Conservation (phyloP, 768 basidiomycete species). For the Leccinum truebloodii region DNA sequence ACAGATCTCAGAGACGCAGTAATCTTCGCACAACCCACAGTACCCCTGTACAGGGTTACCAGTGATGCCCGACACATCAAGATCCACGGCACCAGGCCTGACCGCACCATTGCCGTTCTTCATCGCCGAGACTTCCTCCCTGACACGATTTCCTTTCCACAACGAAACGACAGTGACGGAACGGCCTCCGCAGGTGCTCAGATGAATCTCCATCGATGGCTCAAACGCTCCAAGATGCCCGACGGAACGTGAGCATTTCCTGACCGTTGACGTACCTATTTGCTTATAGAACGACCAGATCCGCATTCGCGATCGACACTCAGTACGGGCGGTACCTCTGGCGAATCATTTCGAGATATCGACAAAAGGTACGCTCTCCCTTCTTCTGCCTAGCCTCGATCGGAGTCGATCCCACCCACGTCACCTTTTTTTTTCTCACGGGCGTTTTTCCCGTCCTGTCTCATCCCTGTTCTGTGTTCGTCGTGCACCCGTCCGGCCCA, state of each 20-base stretch:
- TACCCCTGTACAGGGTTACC: constrained; percentile 29
- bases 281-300: constrained; percentile 8
- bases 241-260: constrained; percentile 27
- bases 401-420: neutral
- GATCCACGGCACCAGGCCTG: constrained; percentile 13
- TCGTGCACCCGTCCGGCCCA: neutral
- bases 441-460: neutral
- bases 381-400: neutral
- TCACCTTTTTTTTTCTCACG: neutral
- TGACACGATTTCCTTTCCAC: constrained; percentile 31
- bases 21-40: constrained; percentile 19
- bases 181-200: neutral
- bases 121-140: constrained; percentile 29
- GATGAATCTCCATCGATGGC: constrained; percentile 28
- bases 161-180: neutral
- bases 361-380: constrained; percentile 22
- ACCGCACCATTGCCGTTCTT: constrained; percentile 23
- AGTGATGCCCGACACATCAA: constrained; percentile 21
- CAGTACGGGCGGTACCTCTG: constrained; percentile 27
- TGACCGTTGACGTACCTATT: neutral
- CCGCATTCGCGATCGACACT: constrained; percentile 25
- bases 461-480: neutral
- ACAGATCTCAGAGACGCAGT: constrained; percentile 18
- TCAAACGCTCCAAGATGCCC: constrained; percentile 25
- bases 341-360: constrained; percentile 25